Base-by-base conservation (phyloP, 148 eudicot species). In the Spergularia bocconei region DNA sequence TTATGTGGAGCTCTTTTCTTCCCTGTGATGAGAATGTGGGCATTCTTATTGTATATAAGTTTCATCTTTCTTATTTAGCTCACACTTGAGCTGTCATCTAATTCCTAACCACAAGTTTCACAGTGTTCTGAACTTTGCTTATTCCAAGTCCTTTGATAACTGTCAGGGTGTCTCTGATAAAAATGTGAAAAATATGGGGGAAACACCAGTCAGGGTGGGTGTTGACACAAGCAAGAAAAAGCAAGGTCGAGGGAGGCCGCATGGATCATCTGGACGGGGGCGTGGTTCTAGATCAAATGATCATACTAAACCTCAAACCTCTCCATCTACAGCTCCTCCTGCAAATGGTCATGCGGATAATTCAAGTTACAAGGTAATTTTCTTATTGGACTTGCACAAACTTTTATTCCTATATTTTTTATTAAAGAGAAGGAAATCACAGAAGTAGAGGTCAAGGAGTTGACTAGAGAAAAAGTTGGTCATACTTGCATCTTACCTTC, bases 161-260 rank as follows among this genome's bases (percentile, higher is more conserved):
- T 80, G 79, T 74, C 84, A 89, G 97, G 84, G 81, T 71, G 87
- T 76, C 72, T 74, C 82, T 79, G 90, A 86, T 76, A 82, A 76
- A 51, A 88, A 79, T 85, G 84, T 83, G 72, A 89, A 83, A 75
- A 66, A 16, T 51, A 63, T 71, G 58, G 92, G 86, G 41, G 73
- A 81, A 67, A 70, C 79, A 56, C 87, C 90, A 56, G 47, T 74
- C 67, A 91, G 81, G 83, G 64, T 70, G 68, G 82, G 77, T 57
- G 70, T 29, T 65, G 94, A 96, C 73, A 65, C 67, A 69, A 88
- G 63, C 70, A 89, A 81, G 83, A 92, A 85, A 87, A 96, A 85
- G 80, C 93, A 90, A 84, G 81, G 88, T 59, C 99, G 98, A 80
- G 91, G 97, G 75, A 88, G 87, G 84, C 90, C 89, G 21, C 83